These are phyloP conservation scores for Camellia granthamiana DNA, from an alignment of 148 eudicot genomes.

Conservation along the genomic window DNA sequence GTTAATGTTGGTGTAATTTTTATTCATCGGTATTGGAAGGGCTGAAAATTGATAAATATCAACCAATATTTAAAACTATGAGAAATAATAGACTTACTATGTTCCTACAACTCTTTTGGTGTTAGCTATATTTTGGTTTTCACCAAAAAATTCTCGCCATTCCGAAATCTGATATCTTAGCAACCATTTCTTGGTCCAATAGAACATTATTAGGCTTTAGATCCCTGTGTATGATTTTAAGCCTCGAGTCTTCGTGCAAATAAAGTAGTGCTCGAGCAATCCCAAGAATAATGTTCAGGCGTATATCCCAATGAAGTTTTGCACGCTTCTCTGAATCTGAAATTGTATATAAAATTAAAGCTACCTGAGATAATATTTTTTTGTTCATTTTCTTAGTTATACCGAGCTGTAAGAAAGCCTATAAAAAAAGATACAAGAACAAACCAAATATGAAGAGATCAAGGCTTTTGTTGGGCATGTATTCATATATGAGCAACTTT, in stretches of 20 bases:
- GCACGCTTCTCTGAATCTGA: neutral
- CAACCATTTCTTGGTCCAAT: constrained; percentile 9
- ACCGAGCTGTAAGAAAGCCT: neutral
- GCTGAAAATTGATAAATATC: too few relatives aligned
- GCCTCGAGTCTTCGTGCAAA: constrained; percentile 9
- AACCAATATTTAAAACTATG: too few relatives aligned
- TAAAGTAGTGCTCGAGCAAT: constrained; percentile 20
- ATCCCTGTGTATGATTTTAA: constrained; percentile 21
- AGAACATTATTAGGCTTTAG: constrained; percentile 19
- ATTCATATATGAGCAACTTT: constrained; percentile 41
- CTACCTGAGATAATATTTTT: neutral
- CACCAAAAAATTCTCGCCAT: constrained; percentile 25
- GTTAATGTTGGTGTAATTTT: too few relatives aligned
- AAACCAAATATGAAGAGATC: constrained; percentile 31
- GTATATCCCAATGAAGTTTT: constrained; percentile 3
- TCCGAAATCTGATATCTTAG: constrained; percentile 25
- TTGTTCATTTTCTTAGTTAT: neutral
- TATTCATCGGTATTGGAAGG: too few relatives aligned
- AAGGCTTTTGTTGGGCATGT: constrained; percentile 35
- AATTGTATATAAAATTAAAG: neutral
- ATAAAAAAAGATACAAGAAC: neutral
- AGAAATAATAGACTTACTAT: constrained; percentile 14
- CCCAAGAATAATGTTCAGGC: constrained; percentile 2
- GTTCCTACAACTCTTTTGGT: constrained; percentile 28
- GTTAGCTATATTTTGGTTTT: constrained; percentile 17